phyloP scores from a whole-genome alignment of 768 basidiomycete species.

The Cubamyces lactineus region DNA sequence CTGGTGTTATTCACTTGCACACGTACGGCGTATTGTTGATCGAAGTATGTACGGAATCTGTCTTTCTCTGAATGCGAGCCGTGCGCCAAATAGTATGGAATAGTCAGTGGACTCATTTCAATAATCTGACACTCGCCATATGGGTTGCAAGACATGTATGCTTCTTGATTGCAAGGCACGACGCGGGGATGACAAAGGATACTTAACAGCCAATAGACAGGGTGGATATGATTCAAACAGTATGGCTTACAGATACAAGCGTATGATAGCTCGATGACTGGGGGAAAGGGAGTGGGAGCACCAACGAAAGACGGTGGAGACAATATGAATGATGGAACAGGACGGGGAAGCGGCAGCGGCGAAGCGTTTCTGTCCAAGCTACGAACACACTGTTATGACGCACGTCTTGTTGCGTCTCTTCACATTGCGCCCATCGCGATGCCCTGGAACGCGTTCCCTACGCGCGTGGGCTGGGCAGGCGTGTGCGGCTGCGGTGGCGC shows the following conservation, averaged over 20 bases:
- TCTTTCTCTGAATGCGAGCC: no score
- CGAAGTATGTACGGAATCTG: no score
- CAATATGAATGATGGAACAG: not conserved
- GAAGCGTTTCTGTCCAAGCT: slow-evolving; percentile 18
- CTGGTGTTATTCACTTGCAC: no score
- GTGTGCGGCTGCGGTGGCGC: slow-evolving; percentile 38
- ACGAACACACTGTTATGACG: not conserved
- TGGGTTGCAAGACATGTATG: not conserved
- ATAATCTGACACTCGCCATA: no score
- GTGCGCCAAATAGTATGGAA: no score
- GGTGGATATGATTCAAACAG: slow-evolving; percentile 30
- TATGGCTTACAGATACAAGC: slow-evolving; percentile 38
- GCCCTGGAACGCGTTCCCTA: slow-evolving; percentile 45
- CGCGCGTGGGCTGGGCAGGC: slow-evolving; percentile 29
- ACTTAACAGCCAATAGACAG: slow-evolving; percentile 18
- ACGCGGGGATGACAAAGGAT: not conserved
- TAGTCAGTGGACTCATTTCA: no score
- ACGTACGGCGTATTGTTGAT: no score
- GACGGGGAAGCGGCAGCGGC: slow-evolving; percentile 1
- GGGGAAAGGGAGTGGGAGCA: slow-evolving; percentile 16
- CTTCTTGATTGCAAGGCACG: no score
- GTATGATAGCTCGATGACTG: slow-evolving; percentile 33
- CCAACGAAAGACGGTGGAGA: slow-evolving; percentile 9
- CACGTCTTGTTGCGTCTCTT: not conserved
- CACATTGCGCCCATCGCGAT: slow-evolving; percentile 57